Conservation (phyloP, 495 filamentous ascomycete species). For the Stereocaulon alpinum region DNA sequence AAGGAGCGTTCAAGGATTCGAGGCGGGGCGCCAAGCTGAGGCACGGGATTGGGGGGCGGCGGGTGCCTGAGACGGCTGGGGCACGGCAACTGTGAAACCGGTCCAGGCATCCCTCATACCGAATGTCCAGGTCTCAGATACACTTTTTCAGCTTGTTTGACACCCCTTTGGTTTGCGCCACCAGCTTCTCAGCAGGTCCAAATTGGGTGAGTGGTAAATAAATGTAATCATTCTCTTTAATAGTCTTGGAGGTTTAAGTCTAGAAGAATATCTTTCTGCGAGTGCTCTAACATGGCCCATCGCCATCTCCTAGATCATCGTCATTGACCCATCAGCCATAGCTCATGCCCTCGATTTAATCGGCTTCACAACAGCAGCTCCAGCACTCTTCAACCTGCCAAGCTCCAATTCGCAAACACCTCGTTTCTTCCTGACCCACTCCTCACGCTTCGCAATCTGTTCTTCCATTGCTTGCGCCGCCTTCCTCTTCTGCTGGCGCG, state of each 20-base stretch:
- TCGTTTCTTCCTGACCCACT: constrained; percentile 22
- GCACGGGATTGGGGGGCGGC: not conserved
- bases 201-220: not conserved
- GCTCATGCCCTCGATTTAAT: constrained; percentile 9
- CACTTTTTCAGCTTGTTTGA: not conserved
- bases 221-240: no score
- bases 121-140: not conserved
- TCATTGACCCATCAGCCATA: not conserved
- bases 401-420: constrained; percentile 20
- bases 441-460: constrained; percentile 49
- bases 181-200: not conserved
- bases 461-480: constrained; percentile 58
- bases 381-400: constrained; percentile 15
- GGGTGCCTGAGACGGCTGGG: not conserved
- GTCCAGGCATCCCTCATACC: not conserved
- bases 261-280: constrained; percentile 1
- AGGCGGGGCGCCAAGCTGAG: not conserved
- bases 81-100: not conserved
- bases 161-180: not conserved
- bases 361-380: constrained; percentile 19
- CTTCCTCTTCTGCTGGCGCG: constrained; percentile 54
- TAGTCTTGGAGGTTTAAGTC: not conserved
- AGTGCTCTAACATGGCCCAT: not conserved
- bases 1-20: not conserved
- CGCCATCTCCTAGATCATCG: not conserved